Base-by-base conservation (phyloP, 2,329 filamentous ascomycete species). In the Lachnellula occidentalis region DNA sequence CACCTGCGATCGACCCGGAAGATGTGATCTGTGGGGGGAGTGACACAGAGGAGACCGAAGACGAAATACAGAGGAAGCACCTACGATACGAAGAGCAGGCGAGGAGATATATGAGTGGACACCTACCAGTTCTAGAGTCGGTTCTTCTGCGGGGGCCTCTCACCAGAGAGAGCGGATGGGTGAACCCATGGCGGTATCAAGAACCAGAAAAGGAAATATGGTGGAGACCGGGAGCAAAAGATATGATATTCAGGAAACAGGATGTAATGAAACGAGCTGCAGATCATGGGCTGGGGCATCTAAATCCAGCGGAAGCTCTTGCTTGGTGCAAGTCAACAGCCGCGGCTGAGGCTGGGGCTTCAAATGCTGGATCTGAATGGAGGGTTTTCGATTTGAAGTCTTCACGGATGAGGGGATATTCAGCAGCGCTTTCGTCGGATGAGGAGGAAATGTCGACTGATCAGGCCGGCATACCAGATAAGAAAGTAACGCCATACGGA, bases 111-210 rank as follows among this genome's bases (percentile, higher is more conserved):
- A 70, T 88, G 37, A 70, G 74, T 6, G 86, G 86, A 0, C 71
- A 75, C 31, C 65, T 75, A 2, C 77, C 85, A 0, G 64, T 78
- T 22, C 73, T 91, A 2, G 67, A 84, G 3, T 86, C 86, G 12
- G 79, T 86, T 6, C 69, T 72, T 5, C 72, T 89, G 3, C 76
- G 72, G 56, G 86, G 86, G 0, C 86, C 86, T 0, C 86, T 88
- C 59, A 74, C 77, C 45, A 67, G 63, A 52, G 64, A 70, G 41
- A 73, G 69, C 2, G 76, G 76, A 21, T 82, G 79, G 79, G 62
- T 66, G 34, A 80, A 81, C 58, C 79, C 79, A 14, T 82, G 79
- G 79, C 64, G 68, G 42, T 72, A 73, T 9, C 36, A 45, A 39
- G 48, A 55, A 12, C 56, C 42, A 53, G 56, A 66, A 55, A 31